Evolutionary conservation across 2,329 filamentous ascomycete genomes (phyloP), one percentile per base, ranked within the genome.

Genomic region (Xylaria arbuscula): DNA sequence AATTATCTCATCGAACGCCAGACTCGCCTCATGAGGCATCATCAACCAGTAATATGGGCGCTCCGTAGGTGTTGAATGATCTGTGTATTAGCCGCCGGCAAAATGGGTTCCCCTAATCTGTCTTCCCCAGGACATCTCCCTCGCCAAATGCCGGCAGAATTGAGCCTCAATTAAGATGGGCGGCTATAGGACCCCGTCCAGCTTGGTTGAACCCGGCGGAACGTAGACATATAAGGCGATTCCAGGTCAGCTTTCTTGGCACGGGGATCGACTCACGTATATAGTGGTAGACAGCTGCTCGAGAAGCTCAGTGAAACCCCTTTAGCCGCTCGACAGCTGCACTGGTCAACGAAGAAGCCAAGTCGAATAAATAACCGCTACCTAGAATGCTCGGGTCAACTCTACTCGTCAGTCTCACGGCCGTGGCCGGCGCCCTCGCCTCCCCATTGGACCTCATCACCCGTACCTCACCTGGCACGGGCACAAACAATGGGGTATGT

Each of bases 401-500:
- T 48, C 45, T 78, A 55, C 55, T 77, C 70, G 70, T 74, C 24
- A 74, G 73, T 56, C 72, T 77, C 50, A 55, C 76, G 69, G 76
- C 76, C 13, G 73, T 64, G 17, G 73, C 72, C 64, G 67, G 73
- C 17, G 75, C 66, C 42, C 34, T 77, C 40, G 76, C 76, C 59
- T 76, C 76, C 9, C 76, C 76, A 8, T 68, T 78, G 50, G 76
- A 77, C 10, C 74, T 77, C 40, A 69, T 74, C 69, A 75, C 70
- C 45, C 73, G 73, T 36, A 76, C 75, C 3, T 71, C 72, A 22
- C 69, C 76, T 10, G 75, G 76, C 67, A 76, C 74, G 17, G 76
- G 76, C 64, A 74, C 70, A 34, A 66, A 86, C 81, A 85, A 88
- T 76, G 87, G 87, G 64, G 67, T 69, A 69, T 56, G 62, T 28